Base-by-base conservation (phyloP, 2,329 filamentous ascomycete genomes). In the Moelleriella libera region DNA sequence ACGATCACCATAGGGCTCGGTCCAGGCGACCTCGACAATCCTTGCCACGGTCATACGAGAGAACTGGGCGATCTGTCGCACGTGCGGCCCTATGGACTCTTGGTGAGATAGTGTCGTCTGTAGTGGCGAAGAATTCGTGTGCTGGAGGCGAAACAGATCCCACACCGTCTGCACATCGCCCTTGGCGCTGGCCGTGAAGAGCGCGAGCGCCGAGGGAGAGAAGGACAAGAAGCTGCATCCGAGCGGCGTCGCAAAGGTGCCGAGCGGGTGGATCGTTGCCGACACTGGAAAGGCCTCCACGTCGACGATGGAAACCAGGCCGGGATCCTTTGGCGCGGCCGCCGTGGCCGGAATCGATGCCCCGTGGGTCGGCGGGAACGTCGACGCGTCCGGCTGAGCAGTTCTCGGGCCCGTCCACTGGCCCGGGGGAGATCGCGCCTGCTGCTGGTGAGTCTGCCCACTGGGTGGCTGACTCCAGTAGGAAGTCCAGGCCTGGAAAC, bases 1-100 rank as follows among this genome's bases (percentile, higher is more conserved):
- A 49, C 85, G 82, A 59, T 94, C 86, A 28, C 86, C 87, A 48
- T 82, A 82, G 4, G 86, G 86, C 47, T 78, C 76, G 2, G 84
- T 83, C 92, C 92, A 98, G 3, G 82, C 80, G 41, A 95, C 85
- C 58, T 96, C 90, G 28, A 96, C 78, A 48, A 97, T 87, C 47
- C 86, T 85, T 3, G 92, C 88, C 45, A 90, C 84, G 2, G 90
- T 97, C 77, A 96, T 84, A 41, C 92, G 82, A 21, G 87, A 86
- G 59, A 94, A 96, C 50, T 89, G 81, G 6, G 88, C 87, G 50
- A 96, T 74, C 61, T 95, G 87, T 44, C 88, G 82, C 32, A 96
- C 85, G 48, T 76, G 71, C 5, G 76, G 75, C 0, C 77, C 72
- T 12, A 63, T 62, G 32, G 62, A 65, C 12, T 60, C 65, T 48